A percentile compares a stretch with the other conserved stretches of the same genome.
Evolutionary conservation across 768 basidiomycete species (phyloP).

Genomic region (Suillus placidus): DNA sequence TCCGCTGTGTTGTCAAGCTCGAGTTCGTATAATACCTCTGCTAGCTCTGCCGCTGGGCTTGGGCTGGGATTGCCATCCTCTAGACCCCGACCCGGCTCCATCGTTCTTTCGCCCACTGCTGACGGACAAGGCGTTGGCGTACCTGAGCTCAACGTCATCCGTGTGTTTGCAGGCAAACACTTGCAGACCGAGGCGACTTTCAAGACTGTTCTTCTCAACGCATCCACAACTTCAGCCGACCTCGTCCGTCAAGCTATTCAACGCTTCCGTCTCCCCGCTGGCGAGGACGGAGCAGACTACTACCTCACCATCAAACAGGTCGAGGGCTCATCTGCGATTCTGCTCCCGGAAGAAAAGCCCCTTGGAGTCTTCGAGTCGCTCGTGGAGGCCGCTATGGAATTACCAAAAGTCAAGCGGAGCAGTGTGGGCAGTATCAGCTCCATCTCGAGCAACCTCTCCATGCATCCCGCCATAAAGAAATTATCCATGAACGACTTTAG

Average conservation of each 20-base stretch:
- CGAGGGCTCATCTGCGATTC: conserved; percentile 79
- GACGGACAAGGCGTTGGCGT: conserved; percentile 66
- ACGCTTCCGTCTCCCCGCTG: conserved; percentile 80
- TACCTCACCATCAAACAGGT: conserved; percentile 93
- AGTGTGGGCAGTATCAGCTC: conserved; percentile 94
- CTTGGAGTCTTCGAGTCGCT: conserved; percentile 88
- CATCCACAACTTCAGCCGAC: conserved; percentile 80
- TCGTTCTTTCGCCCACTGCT: conserved; percentile 64
- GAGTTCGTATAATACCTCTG: conserved; percentile 43
- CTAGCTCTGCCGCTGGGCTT: conserved; percentile 43
- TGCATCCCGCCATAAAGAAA: conserved; percentile 94
- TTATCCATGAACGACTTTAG: conserved; percentile 97
- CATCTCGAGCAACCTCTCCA: conserved; percentile 87
- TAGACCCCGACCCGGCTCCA: conserved; percentile 75
- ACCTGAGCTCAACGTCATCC: conserved; percentile 90
- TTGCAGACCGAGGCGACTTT: conserved; percentile 95
- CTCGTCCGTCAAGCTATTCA: conserved; percentile 92
- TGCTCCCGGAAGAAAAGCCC: conserved; percentile 76
- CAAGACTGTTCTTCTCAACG: conserved; percentile 94
- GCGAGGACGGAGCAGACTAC: conserved; percentile 64
- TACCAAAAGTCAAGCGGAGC: conserved; percentile 89
- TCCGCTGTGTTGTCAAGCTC: conserved; percentile 59
- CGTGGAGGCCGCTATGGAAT: conserved; percentile 75
- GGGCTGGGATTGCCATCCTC: conserved; percentile 51
- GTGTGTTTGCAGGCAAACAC: conserved; percentile 91